phyloP scores from a whole-genome alignment of 2,329 filamentous ascomycete species.

The Aspergillus sp. region DNA sequence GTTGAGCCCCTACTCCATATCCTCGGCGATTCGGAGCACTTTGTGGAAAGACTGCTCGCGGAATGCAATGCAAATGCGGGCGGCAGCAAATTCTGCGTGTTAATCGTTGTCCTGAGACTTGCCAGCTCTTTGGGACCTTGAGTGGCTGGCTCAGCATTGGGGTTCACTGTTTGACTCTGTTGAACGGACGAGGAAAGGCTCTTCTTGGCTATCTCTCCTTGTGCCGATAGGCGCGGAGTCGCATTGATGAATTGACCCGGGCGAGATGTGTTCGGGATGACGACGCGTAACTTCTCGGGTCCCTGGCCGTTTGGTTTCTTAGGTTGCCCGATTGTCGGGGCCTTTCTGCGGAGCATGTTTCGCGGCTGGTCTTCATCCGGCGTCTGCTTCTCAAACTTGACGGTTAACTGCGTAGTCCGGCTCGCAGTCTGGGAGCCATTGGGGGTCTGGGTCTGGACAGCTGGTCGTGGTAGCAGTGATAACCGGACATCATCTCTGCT shows the following conservation, averaged over 20 bases:
- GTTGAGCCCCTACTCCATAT: conserved; percentile 44
- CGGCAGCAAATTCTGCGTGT: conserved; percentile 31
- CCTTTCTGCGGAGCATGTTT: conserved; percentile 38
- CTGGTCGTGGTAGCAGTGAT: conserved; percentile 24
- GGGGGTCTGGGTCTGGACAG: conserved; percentile 9
- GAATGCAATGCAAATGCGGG: conserved; percentile 33
- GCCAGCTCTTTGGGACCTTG: conserved; percentile 32
- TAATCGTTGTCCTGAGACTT: conserved; percentile 30
- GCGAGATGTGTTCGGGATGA: conserved; percentile 20
- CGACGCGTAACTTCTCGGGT: conserved; percentile 24
- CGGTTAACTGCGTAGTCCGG: conserved; percentile 6
- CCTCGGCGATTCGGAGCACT: conserved; percentile 41
- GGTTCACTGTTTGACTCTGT: conserved; percentile 9
- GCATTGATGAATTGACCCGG: conserved; percentile 11
- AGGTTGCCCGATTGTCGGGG: conserved; percentile 34
- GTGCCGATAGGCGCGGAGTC: conserved; percentile 7
- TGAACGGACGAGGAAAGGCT: conserved; percentile 10
- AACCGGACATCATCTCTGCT: conserved; percentile 18
- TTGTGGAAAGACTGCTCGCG: conserved; percentile 40
- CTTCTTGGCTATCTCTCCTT: conserved; percentile 6
- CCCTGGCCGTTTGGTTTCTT: conserved; percentile 5
- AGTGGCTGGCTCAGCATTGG: conserved; percentile 11
- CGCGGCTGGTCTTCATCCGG: conserved; percentile 21
- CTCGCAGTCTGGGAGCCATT: conserved; percentile 1
- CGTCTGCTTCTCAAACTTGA: conserved; percentile 12